These are phyloP conservation scores for Corchorus olitorius DNA, from an alignment of 345 rosid species.

Conservation along the genomic window DNA sequence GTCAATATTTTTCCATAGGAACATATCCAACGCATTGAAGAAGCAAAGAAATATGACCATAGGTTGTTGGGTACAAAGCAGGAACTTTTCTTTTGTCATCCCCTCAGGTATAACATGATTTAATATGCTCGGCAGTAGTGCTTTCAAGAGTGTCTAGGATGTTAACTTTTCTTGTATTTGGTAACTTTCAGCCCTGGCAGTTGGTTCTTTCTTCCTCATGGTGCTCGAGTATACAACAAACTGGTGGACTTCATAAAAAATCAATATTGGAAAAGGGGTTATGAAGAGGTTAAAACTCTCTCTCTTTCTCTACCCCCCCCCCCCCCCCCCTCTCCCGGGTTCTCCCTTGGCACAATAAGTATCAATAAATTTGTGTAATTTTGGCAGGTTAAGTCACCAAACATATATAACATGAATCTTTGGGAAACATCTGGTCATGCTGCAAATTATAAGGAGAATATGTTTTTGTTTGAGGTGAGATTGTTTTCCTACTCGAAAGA, in stretches of 20 bases:
- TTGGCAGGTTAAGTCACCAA: constrained; percentile 88
- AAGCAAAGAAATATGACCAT: constrained; percentile 94
- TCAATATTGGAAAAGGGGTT: constrained; percentile 84
- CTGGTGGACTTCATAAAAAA: constrained; percentile 71
- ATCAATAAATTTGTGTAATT: constrained; percentile 20
- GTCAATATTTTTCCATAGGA: constrained; percentile 49
- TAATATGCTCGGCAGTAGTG: constrained; percentile 9
- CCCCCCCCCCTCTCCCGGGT: constrained; percentile 14
- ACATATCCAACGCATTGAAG: constrained; percentile 68
- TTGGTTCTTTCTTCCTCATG: constrained; percentile 95
- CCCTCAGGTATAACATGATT: constrained; percentile 54
- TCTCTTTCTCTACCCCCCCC: constrained; percentile 10
- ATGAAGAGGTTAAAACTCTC: constrained; percentile 65
- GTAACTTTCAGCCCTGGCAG: constrained; percentile 86
- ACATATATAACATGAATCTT: constrained; percentile 91
- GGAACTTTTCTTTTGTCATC: constrained; percentile 91
- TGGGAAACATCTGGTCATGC: constrained; percentile 99
- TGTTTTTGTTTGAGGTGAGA: constrained; percentile 91
- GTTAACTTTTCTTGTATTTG: constrained; percentile 22
- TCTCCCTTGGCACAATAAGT: neutral
- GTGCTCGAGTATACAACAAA: constrained; percentile 87
- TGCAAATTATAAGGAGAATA: constrained; percentile 93
- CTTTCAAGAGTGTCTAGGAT: constrained; percentile 15
- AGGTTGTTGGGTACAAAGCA: constrained; percentile 85
- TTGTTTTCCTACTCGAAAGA: neutral